Evolutionary conservation across 169 alveolate genomes (phyloP).

Genomic region (Plasmodium fragile): DNA sequence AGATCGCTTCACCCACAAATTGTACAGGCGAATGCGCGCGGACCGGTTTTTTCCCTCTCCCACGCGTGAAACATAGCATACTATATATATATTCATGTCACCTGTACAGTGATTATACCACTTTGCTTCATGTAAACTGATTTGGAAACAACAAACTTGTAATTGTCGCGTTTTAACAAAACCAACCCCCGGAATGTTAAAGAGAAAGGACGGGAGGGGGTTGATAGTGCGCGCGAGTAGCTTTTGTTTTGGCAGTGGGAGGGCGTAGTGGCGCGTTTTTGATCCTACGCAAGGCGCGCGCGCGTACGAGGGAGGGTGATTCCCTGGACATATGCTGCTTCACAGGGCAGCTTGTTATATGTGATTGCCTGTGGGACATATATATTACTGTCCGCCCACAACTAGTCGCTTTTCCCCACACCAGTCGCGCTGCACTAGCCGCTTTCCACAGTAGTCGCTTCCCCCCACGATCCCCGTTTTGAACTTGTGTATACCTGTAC

Average conservation of each 20-base stretch:
- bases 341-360: background rate
- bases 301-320: too few species aligned
- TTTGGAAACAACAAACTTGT: background rate
- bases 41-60: background rate
- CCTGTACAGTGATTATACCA: background rate
- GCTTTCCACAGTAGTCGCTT: too few species aligned
- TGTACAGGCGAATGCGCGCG: background rate
- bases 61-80: background rate
- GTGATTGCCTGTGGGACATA: background rate
- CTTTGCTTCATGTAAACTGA: background rate
- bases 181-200: background rate
- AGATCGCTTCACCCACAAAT: background rate
- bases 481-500: constrained; percentile 2
- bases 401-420: too few species aligned
- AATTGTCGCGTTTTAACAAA: background rate
- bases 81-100: background rate
- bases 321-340: background rate
- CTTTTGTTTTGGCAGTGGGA: background rate
- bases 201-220: background rate
- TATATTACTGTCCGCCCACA: too few species aligned
- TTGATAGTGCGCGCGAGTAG: background rate
- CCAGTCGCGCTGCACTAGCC: too few species aligned
- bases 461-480: background rate
- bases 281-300: background rate
- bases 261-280: background rate